Conservation (phyloP, 768 basidiomycete species). For the Amanita exitialis region DNA sequence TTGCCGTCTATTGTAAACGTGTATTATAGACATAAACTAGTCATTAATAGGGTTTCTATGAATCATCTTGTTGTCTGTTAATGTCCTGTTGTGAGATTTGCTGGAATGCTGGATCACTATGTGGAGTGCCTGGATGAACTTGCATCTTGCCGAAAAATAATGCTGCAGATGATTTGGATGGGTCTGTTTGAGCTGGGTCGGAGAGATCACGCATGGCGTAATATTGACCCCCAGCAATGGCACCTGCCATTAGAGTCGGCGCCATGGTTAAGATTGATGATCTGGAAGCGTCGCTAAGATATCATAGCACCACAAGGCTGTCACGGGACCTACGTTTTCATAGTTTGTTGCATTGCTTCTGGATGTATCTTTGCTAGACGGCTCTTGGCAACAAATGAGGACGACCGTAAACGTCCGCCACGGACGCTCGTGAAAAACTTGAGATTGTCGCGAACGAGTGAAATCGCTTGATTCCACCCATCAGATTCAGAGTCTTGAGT, state of each 20-base stretch:
- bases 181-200: conserved; percentile 68
- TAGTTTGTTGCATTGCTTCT: conserved; percentile 37
- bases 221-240: conserved; percentile 60
- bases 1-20: background rate
- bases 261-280: conserved; percentile 40
- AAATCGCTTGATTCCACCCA: conserved; percentile 73
- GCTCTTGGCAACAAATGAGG: conserved; percentile 78
- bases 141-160: conserved; percentile 82
- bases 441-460: conserved; percentile 80
- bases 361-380: conserved; percentile 38
- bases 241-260: conserved; percentile 32
- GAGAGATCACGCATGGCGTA: conserved; percentile 50
- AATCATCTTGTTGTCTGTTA: background rate
- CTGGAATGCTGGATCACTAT: conserved; percentile 43
- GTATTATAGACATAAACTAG: conserved; percentile 1
- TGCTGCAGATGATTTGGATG: conserved; percentile 72
- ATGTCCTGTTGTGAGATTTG: background rate
- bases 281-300: conserved; percentile 9
- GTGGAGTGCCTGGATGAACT: conserved; percentile 77
- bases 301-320: background rate
- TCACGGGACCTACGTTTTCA: conserved; percentile 27
- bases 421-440: conserved; percentile 73
- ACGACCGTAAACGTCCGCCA: conserved; percentile 81
- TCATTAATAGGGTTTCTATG: background rate
- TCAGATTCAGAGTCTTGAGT: conserved; percentile 47